Base-by-base conservation (phyloP, 768 basidiomycete genomes). In the Sporobolomyces phaffii region DNA sequence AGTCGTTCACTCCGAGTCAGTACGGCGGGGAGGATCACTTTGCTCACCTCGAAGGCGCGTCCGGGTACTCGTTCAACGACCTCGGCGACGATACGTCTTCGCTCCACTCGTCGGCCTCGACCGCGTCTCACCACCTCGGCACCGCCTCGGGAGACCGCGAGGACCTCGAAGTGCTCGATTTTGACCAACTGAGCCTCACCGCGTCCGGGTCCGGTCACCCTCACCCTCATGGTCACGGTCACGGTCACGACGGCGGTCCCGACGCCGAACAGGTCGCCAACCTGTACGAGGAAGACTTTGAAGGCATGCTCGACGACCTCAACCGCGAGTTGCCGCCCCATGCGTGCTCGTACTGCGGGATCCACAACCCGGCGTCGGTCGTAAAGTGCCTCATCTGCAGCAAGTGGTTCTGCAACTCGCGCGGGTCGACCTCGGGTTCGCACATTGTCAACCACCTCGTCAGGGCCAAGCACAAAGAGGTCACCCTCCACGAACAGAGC, bases 371-470 rank as follows among this genome's bases (percentile, higher is more conserved):
- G 9, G 89, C 93, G 9, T 92, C 90, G 40, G 96, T 99, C 29
- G 96, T 98, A 68, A 96, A 94, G 79, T 94, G 91, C 73, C 83
- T 92, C 53, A 76, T 93, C 53, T 94, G 91, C 75, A 84, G 86
- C 24, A 93, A 93, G 77, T 94, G 91, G 91, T 99, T 99, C 78
- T 99, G 96, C 82, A 99, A 99, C 77, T 94, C 94, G 15, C 85
- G 96, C 36, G 93, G 93, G 62, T 96, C 96, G 75, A 96, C 93
- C 7, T 96, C 93, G 2, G 74, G 70, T 29, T 98, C 94, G 1
- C 96, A 99, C 77, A 98, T 99, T 74, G 94, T 99, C 72, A 97
- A 97, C 78, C 96, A 99, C 80, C 84, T 99, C 65, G 96, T 99
- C 53, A 91, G 94, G 75, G 93, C 96, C 34, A 97, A 97, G 80